Evolutionary conservation across 495 filamentous ascomycete species (phyloP), one percentile per base, ranked within the genome.

Genomic region (Pseudoneurospora amorphoporcata): DNA sequence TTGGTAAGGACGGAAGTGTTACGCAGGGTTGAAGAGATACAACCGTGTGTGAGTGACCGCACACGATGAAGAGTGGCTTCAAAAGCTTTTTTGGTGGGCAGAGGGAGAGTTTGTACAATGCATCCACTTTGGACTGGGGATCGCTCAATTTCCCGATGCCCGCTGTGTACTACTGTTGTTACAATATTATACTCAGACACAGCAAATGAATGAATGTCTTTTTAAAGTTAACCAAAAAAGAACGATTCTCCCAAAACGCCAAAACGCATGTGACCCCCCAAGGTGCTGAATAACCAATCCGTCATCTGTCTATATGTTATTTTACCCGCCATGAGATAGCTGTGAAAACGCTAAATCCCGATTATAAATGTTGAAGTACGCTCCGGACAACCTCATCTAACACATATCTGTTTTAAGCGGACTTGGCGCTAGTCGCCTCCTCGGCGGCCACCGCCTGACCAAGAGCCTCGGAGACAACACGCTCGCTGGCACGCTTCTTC

Each of bases 401-500:
- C 19, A 9, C 32, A 70, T 23, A 37, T 1, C 39, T 17, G 23
- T 10, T 8, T 73, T 71, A 79, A 39, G 74, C 4, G 23, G 78
- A 61, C 58, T 73, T 73, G 32, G 14, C 10, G 40, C 65, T 71
- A 38, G 41, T 72, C n/a, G 41, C 38, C 69, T 77, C 78, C 37
- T 75, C 76, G 16, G 73, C 77, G 8, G 73, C 78, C 37, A 77
- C 61, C 3, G 74, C 75, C 29, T 77, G 74, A 58, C 71, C 71
- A 6, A 81, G 73, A 9, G 58, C 70, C n/a, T 75, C 70, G 5
- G 77, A 68, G 42, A 74, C 17, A 29, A 72, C 76, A 70, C 80
- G 86, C 72, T 83, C 78, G 38, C 86, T 85, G 16, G 88, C 87
- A 70, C 95, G 86, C 88, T 97, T 97, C 86, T 92, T 92, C 53